Evolutionary conservation across 352 stramenopile genomes (phyloP).

Genomic region (Phytophthora sojae): DNA sequence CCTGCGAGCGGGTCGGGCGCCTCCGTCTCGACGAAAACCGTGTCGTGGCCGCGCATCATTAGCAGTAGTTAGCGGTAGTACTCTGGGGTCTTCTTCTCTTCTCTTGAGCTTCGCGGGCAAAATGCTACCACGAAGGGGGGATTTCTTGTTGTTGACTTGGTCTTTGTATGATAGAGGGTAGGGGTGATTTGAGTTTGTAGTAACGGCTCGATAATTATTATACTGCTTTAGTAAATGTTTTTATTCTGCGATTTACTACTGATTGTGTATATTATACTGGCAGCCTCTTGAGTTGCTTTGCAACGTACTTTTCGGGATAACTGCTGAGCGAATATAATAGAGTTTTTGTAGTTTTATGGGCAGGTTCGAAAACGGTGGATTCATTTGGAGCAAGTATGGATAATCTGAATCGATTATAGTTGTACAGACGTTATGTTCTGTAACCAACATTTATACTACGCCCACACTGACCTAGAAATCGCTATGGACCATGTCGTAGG

Average conservation of each 20-base stretch:
- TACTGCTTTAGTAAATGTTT: neutral
- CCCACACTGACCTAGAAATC: too few species aligned
- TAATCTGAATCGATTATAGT: too few species aligned
- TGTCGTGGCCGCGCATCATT: conserved; percentile 15
- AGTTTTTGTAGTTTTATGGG: too few species aligned
- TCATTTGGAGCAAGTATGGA: too few species aligned
- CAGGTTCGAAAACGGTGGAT: too few species aligned
- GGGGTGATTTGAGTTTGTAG: neutral
- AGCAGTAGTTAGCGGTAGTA: conserved; percentile 29
- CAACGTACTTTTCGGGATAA: too few species aligned
- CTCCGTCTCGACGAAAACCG: neutral
- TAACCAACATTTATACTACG: too few species aligned
- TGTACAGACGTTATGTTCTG: too few species aligned
- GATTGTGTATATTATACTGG: neutral
- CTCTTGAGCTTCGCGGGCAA: neutral
- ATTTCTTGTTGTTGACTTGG: conserved; percentile 17
- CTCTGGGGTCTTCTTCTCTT: neutral
- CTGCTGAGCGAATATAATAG: too few species aligned
- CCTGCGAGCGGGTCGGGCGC: conserved; percentile 8
- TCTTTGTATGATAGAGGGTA: conserved; percentile 9
- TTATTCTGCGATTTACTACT: neutral
- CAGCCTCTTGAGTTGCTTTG: too few species aligned
- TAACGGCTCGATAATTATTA: neutral
- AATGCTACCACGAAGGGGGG: conserved; percentile 23
- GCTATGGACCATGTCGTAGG: too few species aligned